Base-by-base conservation (phyloP, 2,329 filamentous ascomycete species). In the Ambrosiella xylebori region DNA sequence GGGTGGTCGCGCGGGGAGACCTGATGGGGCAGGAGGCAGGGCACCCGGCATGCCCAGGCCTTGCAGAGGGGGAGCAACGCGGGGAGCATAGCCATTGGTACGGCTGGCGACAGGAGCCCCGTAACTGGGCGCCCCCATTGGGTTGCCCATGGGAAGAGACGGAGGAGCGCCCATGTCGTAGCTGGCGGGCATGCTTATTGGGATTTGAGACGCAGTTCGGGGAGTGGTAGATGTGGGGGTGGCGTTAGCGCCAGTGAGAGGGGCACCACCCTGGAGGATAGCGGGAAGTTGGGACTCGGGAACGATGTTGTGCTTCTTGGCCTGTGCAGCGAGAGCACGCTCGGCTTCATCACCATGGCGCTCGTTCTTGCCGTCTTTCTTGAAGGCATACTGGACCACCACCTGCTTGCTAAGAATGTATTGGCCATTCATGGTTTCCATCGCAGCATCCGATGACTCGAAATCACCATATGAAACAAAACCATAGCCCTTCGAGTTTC, bases 311-410 rank as follows among this genome's bases (percentile, higher is more conserved):
- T 96, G 88, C 68, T 90, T 91, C 72, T 91, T 91, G 59, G 90
- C 93, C 71, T 96, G 87, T 36, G 86, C 84, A 37, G 93, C 93
- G 52, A 98, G 80, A 74, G 88, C 86, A 66, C 93, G 79, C 72
- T 98, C 93, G 37, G 93, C 93, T 65, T 89, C 80, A 68, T 98
- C 93, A 65, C 93, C 93, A 68, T 98, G 93, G 60, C 93, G 78
- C 73, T 97, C 91, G 65, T 91, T 91, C 73, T 95, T 95, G 64
- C 93, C 93, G 66, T 98, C 93, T 72, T 97, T 97, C 77, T 98
- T 98, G 79, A 95, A 97, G 44, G 93, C 93, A 70, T 97, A 98
- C 71, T 97, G 91, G 50, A 98, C 93, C 2, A 86, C 87, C 65
- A 97, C 85, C 70, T 95, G 87, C 73, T 95, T 95, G 76, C 93